Evolutionary conservation across 768 basidiomycete species (phyloP).

Genomic region (Flagelloscypha sp.): DNA sequence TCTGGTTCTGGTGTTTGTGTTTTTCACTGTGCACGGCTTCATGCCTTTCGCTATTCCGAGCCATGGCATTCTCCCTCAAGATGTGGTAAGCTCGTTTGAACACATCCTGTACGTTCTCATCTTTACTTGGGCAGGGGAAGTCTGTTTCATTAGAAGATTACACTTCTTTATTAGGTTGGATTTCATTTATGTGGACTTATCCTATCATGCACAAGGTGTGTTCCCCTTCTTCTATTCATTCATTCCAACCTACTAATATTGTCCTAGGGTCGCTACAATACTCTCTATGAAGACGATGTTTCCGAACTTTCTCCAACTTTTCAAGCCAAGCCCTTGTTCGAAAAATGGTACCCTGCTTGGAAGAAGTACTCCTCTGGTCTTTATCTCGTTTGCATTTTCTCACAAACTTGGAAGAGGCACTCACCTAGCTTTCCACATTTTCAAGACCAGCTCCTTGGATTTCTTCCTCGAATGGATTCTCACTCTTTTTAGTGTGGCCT

Average conservation of each 20-base stretch:
- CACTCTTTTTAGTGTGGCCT: constrained; percentile 59
- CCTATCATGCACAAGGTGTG: constrained; percentile 48
- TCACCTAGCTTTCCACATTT: no score
- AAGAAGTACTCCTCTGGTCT: no score
- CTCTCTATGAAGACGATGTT: constrained; percentile 63
- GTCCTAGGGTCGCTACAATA: constrained; percentile 36
- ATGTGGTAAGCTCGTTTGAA: constrained; percentile 49
- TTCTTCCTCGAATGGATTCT: no score
- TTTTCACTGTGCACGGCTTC: constrained; percentile 39
- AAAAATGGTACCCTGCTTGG: no score
- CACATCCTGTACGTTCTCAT: not conserved
- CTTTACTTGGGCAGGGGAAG: constrained; percentile 31
- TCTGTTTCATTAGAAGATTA: constrained; percentile 71
- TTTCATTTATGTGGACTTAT: constrained; percentile 63
- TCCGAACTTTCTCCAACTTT: constrained; percentile 64
- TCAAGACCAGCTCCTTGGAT: no score
- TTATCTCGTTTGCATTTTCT: no score
- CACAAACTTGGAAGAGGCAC: no score
- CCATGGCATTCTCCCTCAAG: constrained; percentile 34
- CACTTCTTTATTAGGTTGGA: constrained; percentile 62
- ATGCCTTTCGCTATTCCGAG: constrained; percentile 70
- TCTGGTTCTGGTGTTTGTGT: constrained; percentile 30
- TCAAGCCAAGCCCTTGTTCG: constrained; percentile 59
- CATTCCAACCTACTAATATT: not conserved
- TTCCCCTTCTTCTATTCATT: constrained; percentile 3